These are phyloP conservation scores for Solanum dulcamara DNA, from an alignment of 257 asterid genomes.

Conservation along the genomic window DNA sequence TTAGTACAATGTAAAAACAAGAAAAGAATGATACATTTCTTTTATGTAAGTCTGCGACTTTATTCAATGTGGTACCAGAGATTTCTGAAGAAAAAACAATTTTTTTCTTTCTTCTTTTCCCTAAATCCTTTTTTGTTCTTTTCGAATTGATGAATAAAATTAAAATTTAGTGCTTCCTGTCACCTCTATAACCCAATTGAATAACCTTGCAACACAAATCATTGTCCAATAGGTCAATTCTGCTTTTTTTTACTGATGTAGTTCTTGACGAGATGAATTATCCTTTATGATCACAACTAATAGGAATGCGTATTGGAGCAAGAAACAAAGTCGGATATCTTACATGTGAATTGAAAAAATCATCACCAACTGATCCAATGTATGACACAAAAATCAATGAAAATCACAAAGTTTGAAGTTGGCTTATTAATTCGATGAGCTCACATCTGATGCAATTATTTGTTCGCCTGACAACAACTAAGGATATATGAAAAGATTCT, in stretches of 20 bases:
- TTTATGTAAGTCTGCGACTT: background rate
- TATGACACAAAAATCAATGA: background rate
- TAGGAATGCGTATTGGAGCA: background rate
- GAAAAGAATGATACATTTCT: background rate
- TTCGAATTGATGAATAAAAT: background rate
- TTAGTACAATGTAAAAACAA: background rate
- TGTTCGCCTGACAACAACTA: background rate
- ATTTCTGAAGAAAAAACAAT: background rate
- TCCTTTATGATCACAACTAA: background rate
- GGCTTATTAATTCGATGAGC: slow-evolving; percentile 3
- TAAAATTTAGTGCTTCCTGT: background rate
- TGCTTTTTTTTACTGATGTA: background rate
- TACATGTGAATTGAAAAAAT: background rate
- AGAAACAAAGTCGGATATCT: background rate
- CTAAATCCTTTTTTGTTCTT: background rate
- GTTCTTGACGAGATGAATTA: background rate
- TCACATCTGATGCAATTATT: background rate
- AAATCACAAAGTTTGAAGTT: background rate
- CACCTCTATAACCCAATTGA: background rate
- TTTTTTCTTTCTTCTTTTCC: too few relatives aligned
- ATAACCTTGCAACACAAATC: background rate
- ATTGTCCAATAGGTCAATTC: background rate
- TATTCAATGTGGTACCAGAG: background rate
- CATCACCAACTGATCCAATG: background rate
- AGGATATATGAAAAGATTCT: background rate